Evolutionary conservation across 2,329 filamentous ascomycete species (phyloP).

Genomic region (Colletotrichum kahawae): DNA sequence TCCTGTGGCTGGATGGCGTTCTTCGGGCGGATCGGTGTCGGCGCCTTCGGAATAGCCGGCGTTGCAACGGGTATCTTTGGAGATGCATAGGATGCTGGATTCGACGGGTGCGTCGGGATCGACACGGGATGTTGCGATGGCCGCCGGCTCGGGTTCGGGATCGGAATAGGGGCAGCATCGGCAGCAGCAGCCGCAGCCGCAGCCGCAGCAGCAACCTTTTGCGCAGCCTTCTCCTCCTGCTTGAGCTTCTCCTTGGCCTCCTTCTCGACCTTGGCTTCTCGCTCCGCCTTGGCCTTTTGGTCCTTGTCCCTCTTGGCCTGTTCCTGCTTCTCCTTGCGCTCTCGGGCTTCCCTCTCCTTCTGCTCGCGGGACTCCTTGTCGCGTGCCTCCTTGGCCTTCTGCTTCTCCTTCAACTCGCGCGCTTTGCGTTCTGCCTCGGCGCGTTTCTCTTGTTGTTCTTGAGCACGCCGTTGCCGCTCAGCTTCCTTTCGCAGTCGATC

Average conservation of each 20-base stretch:
- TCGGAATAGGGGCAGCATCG: conserved; percentile 41
- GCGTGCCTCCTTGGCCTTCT: conserved; percentile 81
- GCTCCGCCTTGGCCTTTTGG: conserved; percentile 28
- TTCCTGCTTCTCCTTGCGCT: conserved; percentile 65
- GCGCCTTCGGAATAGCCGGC: conserved; percentile 81
- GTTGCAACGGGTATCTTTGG: conserved; percentile 82
- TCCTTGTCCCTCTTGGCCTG: conserved; percentile 63
- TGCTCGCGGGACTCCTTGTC: conserved; percentile 80
- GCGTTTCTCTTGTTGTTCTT: conserved; percentile 86
- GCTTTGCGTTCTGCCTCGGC: conserved; percentile 85
- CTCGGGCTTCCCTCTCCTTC: conserved; percentile 63
- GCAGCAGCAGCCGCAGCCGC: conserved; percentile 39
- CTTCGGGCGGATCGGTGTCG: conserved; percentile 78
- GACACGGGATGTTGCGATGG: conserved; percentile 42
- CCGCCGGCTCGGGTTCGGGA: conserved; percentile 43
- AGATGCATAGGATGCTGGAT: conserved; percentile 68
- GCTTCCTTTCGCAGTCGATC: conserved; percentile 84
- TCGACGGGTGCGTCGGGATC: conserved; percentile 59
- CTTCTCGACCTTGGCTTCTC: conserved; percentile 39
- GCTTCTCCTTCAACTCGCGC: conserved; percentile 64
- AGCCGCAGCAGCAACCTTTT: conserved; percentile 43
- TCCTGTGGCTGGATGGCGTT: conserved; percentile 85
- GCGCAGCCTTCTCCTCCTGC: conserved; percentile 43
- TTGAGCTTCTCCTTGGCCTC: conserved; percentile 47
- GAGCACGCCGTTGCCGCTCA: conserved; percentile 77